Evolutionary conservation across 805 yeast genomes (phyloP).

Genomic region (Candida jianshihensis): DNA sequence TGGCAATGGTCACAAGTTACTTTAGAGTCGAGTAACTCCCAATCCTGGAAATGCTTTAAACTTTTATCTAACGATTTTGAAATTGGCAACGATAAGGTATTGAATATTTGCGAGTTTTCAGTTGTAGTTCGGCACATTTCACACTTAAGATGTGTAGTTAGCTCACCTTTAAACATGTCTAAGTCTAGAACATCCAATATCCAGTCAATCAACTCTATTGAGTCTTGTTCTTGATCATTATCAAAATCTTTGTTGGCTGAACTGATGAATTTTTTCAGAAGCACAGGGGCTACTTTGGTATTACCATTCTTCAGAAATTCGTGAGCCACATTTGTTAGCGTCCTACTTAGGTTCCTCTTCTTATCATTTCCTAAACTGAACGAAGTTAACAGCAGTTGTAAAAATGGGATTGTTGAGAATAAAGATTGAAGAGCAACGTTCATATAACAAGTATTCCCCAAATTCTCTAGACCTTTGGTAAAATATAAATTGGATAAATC

Average conservation of each 20-base stretch:
- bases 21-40: conserved; percentile 68
- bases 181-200: conserved; percentile 63
- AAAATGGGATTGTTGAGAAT: conserved; percentile 61
- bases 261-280: conserved; percentile 64
- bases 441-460: conserved; percentile 93
- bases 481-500: conserved; percentile 23
- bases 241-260: conserved; percentile 57
- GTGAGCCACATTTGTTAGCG: too few relatives aligned
- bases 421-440: conserved; percentile 86
- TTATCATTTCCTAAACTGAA: too few relatives aligned
- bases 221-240: conserved; percentile 74
- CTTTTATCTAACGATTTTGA: conserved; percentile 59
- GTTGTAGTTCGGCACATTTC: conserved; percentile 67
- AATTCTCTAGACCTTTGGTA: conserved; percentile 66
- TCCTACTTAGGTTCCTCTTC: too few relatives aligned
- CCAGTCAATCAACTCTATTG: conserved; percentile 74
- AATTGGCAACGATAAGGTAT: conserved; percentile 73
- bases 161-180: conserved; percentile 76
- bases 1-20: conserved; percentile 84
- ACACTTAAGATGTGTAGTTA: conserved; percentile 71
- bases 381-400: conserved; percentile 44
- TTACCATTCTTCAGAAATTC: too few relatives aligned
- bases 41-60: conserved; percentile 66
- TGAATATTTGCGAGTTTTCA: conserved; percentile 79
- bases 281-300: conserved; percentile 39